phyloP scores from a whole-genome alignment of 306 rosid species.

The Ziziphus jujuba region DNA sequence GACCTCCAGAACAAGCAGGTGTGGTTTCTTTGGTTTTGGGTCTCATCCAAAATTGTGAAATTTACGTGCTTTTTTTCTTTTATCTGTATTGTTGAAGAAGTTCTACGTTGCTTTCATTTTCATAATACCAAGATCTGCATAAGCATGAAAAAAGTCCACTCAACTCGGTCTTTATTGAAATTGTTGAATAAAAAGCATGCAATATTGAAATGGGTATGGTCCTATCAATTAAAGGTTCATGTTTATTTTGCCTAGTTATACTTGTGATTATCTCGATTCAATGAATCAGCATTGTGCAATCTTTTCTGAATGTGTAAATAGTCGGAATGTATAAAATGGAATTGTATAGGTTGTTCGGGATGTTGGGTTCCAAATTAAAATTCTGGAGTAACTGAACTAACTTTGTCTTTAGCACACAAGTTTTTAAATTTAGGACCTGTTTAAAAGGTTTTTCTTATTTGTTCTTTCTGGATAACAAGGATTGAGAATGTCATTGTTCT shows the following conservation, averaged over 20 bases:
- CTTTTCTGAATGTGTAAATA: not conserved
- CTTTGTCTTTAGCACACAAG: too few relatives aligned
- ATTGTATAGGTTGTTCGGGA: not conserved
- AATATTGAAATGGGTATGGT: too few relatives aligned
- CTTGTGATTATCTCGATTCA: too few relatives aligned
- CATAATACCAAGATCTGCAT: too few relatives aligned
- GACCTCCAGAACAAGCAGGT: constrained; percentile 47
- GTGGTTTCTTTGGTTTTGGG: constrained; percentile 11
- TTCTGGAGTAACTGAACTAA: too few relatives aligned
- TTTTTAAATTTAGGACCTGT: too few relatives aligned
- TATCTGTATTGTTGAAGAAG: not conserved
- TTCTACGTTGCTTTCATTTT: too few relatives aligned
- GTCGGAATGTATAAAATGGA: not conserved
- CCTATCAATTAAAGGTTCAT: too few relatives aligned
- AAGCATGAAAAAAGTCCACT: too few relatives aligned
- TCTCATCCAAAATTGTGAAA: not conserved
- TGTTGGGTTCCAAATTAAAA: not conserved
- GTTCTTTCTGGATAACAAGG: not conserved
- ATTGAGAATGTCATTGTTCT: not conserved
- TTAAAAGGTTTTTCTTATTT: not conserved
- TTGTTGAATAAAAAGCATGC: too few relatives aligned
- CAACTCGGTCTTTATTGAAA: too few relatives aligned
- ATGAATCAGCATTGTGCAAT: not conserved
- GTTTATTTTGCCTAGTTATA: not conserved
- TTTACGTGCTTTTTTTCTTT: not conserved